Evolutionary conservation across 2,329 filamentous ascomycete genomes (phyloP).

Genomic region (Hymenoscyphus infarciens): DNA sequence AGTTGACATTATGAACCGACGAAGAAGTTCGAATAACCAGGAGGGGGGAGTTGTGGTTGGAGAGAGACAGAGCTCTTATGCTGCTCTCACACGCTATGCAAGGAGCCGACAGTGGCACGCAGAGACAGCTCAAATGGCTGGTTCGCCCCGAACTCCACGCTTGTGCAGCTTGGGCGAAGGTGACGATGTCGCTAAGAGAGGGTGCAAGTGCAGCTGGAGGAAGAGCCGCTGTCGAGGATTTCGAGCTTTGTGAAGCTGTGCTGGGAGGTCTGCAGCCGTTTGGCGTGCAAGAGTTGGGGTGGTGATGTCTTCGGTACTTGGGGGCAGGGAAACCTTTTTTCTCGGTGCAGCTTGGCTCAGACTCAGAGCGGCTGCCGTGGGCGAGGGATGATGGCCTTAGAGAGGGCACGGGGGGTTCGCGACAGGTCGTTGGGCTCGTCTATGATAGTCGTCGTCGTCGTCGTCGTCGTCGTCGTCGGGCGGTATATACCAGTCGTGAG

Average conservation of each 20-base stretch:
- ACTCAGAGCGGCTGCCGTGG: neutral
- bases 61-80: slow-evolving; percentile 22
- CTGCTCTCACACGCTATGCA: slow-evolving; percentile 30
- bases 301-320: slow-evolving; percentile 19
- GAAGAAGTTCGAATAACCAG: slow-evolving; percentile 8
- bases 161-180: slow-evolving; percentile 21
- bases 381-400: neutral
- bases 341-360: slow-evolving; percentile 13
- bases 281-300: neutral
- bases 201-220: slow-evolving; percentile 14
- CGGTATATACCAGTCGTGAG: slow-evolving; percentile 5
- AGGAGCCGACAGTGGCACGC: slow-evolving; percentile 34
- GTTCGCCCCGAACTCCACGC: slow-evolving; percentile 28
- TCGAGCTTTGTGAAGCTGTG: slow-evolving; percentile 6
- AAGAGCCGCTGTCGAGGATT: slow-evolving; percentile 12
- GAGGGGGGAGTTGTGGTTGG: slow-evolving; percentile 5
- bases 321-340: slow-evolving; percentile 17
- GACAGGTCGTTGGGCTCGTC: slow-evolving; percentile 8
- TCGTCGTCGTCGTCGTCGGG: slow-evolving; percentile 1
- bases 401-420: neutral
- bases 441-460: neutral
- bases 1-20: slow-evolving; percentile 42
- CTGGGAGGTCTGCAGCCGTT: neutral
- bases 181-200: slow-evolving; percentile 13
- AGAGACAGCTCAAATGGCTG: slow-evolving; percentile 28